phyloP scores from a whole-genome alignment of 805 yeast species.

The Wickerhamomyces rabaulensis region DNA sequence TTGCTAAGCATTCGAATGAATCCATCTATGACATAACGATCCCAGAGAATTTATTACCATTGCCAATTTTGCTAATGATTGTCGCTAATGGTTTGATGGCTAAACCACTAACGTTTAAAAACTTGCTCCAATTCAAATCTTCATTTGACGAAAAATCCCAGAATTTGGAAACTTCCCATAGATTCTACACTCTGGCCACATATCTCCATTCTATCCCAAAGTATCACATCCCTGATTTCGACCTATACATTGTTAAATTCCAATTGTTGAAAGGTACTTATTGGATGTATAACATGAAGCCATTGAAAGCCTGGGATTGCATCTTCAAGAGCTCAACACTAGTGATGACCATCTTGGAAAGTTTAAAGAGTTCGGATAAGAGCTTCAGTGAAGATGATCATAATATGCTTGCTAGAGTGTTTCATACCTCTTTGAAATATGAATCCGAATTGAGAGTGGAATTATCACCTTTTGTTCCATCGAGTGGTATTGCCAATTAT shows the following conservation, averaged over 20 bases:
- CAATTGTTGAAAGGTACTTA: conserved; percentile 14
- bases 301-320: conserved; percentile 19
- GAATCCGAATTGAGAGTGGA: conserved; percentile 23
- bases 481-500: conserved; percentile 21
- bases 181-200: conserved; percentile 9
- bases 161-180: conserved; percentile 5
- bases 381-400: conserved; percentile 15
- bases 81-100: conserved; percentile 15
- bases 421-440: conserved; percentile 21
- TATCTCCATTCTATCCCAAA: conserved; percentile 9
- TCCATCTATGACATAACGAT: conserved; percentile 8
- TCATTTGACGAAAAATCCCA: conserved; percentile 12
- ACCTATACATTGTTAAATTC: conserved; percentile 14
- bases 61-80: conserved; percentile 11
- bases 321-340: conserved; percentile 17
- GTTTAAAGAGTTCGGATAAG: conserved; percentile 14
- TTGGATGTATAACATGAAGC: conserved; percentile 22
- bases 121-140: conserved; percentile 5
- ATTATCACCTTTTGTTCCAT: conserved; percentile 20
- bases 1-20: neutral
- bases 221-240: conserved; percentile 11
- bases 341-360: conserved; percentile 17
- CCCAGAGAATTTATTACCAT: conserved; percentile 9
- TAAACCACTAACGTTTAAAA: conserved; percentile 15
- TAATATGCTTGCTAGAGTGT: conserved; percentile 15